Base-by-base conservation (phyloP, 805 yeast species). In the Ogataea haglerorum region DNA sequence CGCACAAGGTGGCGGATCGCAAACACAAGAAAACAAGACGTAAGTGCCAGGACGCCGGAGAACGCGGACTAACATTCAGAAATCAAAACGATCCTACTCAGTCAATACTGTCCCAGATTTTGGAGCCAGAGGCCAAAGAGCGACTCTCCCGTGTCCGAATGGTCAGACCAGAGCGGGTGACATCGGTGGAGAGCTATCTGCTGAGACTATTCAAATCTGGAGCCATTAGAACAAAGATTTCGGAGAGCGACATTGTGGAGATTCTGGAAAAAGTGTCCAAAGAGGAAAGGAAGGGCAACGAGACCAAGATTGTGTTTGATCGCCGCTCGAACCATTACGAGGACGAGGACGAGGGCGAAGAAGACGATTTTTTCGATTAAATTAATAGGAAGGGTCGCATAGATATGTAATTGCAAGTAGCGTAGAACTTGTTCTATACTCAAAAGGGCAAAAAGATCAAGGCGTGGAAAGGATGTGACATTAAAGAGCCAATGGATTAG, bases 91-190 rank as follows among this genome's bases (percentile, higher is more conserved):
- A 47, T 29, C 52, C 52, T 10, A 46, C 38, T 40, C 58, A 52
- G 37, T 53, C 69, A 16, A 62, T 65, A 42, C 65, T 88, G 40
- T 72, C 86, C 6, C 91, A 85, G 49, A 75, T 88, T 15, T 69
- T 93, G 32, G 86, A 85, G 41, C 81, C 91, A 9, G 77, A 74
- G 37, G 99, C 98, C 1, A 73, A 95, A 34, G 97, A 91, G 56
- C 73, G 99, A 44, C 70, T 91, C 33, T 78, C 90, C 14, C 72
- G 99, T 43, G 95, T 91, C 14, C 69, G 88, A 21, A 75, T 93
- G 58, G 99, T 91, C 31, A 78, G 90, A 56, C 95, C 95, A 2
- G 98, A 93, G 38, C 72, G 97, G 42, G 98, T 95, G 1, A 74
- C 76, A 37, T 85, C 89, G 3, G 97, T 89, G 10, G 97, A 91